Conservation (phyloP, 2,329 filamentous ascomycete genomes). For the Scopulariopsis brevicaulis region DNA sequence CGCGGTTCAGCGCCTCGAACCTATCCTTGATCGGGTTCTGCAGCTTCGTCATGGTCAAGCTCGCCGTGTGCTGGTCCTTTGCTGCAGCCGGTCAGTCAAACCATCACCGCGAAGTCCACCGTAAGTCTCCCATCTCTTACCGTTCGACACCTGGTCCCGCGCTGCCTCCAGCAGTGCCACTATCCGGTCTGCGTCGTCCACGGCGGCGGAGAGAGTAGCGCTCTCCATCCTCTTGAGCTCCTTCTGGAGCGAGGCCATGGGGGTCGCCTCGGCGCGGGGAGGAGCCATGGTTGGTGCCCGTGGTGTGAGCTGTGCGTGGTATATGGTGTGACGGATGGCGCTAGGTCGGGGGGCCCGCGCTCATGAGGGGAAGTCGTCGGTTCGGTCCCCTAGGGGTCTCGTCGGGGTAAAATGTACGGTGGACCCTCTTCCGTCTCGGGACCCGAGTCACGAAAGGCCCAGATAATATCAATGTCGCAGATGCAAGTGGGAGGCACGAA, state of each 20-base stretch:
- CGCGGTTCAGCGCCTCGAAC: slow-evolving; percentile 69
- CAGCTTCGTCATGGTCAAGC: slow-evolving; percentile 68
- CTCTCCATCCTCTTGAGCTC: slow-evolving; percentile 64
- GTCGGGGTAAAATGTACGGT: neutral
- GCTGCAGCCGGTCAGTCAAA: slow-evolving; percentile 13
- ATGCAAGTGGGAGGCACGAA: neutral
- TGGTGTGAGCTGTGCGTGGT: neutral
- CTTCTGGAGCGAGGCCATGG: slow-evolving; percentile 49
- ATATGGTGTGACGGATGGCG: neutral
- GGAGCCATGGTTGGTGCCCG: neutral
- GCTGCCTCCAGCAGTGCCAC: slow-evolving; percentile 68
- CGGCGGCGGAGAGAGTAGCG: slow-evolving; percentile 56
- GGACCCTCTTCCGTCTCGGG: neutral
- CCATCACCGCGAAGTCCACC: neutral
- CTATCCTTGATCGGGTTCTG: slow-evolving; percentile 76
- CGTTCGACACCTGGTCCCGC: slow-evolving; percentile 59
- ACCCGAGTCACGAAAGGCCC: neutral
- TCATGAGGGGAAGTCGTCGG: neutral
- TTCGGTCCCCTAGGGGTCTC: neutral
- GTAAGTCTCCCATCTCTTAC: slow-evolving; percentile 27
- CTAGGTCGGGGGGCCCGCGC: neutral
- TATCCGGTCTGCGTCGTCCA: slow-evolving; percentile 71
- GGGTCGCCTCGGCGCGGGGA: slow-evolving; percentile 18
- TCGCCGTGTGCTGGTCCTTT: slow-evolving; percentile 57
- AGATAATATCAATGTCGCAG: neutral